A percentile compares a stretch with the other conserved stretches of the same genome.
Conservation (phyloP, 345 rosid species). For the Stellera chamaejasme region DNA sequence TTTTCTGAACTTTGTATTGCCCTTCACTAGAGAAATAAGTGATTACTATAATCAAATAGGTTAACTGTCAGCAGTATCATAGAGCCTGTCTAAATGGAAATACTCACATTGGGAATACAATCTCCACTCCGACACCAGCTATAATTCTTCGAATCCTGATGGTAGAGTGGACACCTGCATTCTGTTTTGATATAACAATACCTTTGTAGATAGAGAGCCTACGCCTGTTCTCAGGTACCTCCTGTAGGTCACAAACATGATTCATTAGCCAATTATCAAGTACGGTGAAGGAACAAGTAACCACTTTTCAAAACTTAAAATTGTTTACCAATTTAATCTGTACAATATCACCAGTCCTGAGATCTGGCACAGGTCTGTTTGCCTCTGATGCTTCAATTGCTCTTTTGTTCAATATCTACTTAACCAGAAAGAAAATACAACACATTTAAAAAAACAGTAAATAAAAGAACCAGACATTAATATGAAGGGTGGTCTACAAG, state of each 20-base stretch:
- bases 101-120: constrained; percentile 12
- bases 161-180: constrained; percentile 84
- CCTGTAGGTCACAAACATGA: constrained; percentile 33
- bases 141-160: constrained; percentile 76
- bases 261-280: not conserved
- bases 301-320: constrained; percentile 7
- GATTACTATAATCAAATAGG: too few relatives aligned
- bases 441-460: constrained; percentile 1
- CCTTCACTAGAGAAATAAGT: too few relatives aligned
- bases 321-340: constrained; percentile 66
- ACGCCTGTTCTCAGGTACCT: constrained; percentile 72
- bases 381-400: constrained; percentile 68
- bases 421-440: not conserved
- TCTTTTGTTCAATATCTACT: constrained; percentile 69
- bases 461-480: not conserved
- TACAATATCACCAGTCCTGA: constrained; percentile 81
- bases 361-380: constrained; percentile 62
- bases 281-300: constrained; percentile 4
- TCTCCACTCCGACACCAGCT: constrained; percentile 44
- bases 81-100: too few relatives aligned
- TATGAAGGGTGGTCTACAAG: too few relatives aligned
- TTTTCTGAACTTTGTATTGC: too few relatives aligned
- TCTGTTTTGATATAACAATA: constrained; percentile 75
- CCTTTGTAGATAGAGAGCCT: constrained; percentile 79
- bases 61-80: too few relatives aligned